Percentiles rank a stretch among this genome's conserved stretches.
Evolutionary conservation across 1,284 basidiomycete genomes (phyloP).

Genomic region (Xerocomus alliaceus): DNA sequence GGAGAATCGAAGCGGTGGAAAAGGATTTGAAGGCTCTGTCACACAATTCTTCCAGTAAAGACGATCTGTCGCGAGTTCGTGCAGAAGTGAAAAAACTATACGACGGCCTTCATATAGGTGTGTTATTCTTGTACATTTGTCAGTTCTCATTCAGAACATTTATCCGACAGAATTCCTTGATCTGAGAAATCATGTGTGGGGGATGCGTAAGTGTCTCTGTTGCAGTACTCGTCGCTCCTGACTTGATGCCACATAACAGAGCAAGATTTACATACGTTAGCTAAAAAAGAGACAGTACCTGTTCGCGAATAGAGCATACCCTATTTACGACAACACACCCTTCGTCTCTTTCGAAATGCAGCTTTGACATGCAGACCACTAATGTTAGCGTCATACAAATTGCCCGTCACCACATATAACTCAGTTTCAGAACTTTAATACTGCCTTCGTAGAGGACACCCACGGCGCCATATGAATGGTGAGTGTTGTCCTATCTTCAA

Average conservation of each 20-base stretch:
- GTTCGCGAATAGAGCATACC: constrained; percentile 53
- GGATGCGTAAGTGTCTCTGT: constrained; percentile 68
- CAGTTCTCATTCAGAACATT: background rate
- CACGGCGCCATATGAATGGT: background rate
- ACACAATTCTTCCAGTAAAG: constrained; percentile 73
- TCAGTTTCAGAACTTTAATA: background rate
- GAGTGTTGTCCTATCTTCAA: background rate
- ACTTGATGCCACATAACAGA: constrained; percentile 51
- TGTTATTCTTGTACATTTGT: constrained; percentile 30
- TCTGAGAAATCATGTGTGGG: constrained; percentile 79
- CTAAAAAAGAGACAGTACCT: constrained; percentile 69
- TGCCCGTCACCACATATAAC: background rate
- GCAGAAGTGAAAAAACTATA: constrained; percentile 87
- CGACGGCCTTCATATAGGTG: constrained; percentile 79
- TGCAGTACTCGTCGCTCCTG: background rate
- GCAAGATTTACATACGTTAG: constrained; percentile 78
- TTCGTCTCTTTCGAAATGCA: background rate
- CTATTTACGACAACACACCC: background rate
- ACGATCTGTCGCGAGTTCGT: constrained; percentile 77
- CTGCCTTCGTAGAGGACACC: background rate
- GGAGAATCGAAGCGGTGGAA: constrained; percentile 86
- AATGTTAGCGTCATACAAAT: background rate
- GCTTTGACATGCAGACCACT: background rate
- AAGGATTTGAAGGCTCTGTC: constrained; percentile 83
- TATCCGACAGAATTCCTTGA: constrained; percentile 67